Conservation (phyloP, 2,329 filamentous ascomycete species). For the Mollisia scopiformis region DNA sequence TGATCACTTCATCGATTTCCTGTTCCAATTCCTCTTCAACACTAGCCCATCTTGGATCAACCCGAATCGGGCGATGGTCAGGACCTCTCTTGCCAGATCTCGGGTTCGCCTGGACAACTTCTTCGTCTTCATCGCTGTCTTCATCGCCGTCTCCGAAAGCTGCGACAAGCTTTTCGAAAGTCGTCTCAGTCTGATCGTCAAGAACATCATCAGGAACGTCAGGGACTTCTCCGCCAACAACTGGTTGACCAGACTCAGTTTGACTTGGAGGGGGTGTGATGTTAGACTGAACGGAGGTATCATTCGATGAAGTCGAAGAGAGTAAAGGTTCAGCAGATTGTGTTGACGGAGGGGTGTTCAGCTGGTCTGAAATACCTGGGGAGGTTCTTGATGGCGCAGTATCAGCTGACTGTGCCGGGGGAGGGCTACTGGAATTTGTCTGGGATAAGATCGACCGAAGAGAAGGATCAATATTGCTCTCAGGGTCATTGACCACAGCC, state of each 20-base stretch:
- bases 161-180: constrained; percentile 45
- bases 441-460: background rate
- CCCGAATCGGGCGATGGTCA: constrained; percentile 12
- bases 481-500: background rate
- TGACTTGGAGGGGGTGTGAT: background rate
- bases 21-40: constrained; percentile 67
- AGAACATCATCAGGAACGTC: constrained; percentile 24
- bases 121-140: constrained; percentile 16
- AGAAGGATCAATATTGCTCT: background rate
- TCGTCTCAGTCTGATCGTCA: constrained; percentile 25
- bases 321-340: background rate
- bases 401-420: background rate
- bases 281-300: background rate
- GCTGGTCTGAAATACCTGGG: background rate
- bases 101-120: constrained; percentile 10
- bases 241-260: background rate
- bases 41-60: constrained; percentile 59
- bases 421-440: background rate
- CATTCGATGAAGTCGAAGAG: background rate
- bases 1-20: constrained; percentile 73
- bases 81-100: background rate
- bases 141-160: constrained; percentile 44
- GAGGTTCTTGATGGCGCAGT: background rate
- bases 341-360: background rate
- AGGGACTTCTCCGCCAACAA: constrained; percentile 16